A percentile compares a stretch with the other conserved stretches of the same genome.
phyloP scores from a whole-genome alignment of 371 early-diverging fungal species.

The Mortierella sp. region DNA sequence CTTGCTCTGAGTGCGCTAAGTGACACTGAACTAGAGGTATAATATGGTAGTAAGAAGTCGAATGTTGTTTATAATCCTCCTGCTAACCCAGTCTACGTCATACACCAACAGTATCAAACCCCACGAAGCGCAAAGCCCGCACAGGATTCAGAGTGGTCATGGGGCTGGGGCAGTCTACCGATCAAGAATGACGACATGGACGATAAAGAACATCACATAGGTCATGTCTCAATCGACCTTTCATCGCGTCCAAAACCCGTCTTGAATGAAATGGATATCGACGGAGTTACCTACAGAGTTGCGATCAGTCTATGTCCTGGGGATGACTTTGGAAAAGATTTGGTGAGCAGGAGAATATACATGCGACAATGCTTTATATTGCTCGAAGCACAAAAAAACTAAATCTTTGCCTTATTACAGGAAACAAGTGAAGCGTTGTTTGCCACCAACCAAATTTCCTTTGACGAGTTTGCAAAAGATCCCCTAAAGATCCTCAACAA shows the following conservation, averaged over 20 bases:
- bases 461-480: slow-evolving; percentile 72
- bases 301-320: slow-evolving; percentile 56
- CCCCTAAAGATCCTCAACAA: slow-evolving; percentile 74
- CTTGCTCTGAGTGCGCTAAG: slow-evolving; percentile 51
- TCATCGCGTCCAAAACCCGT: slow-evolving; percentile 24
- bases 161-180: slow-evolving; percentile 58
- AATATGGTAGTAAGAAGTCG: too few relatives aligned
- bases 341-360: slow-evolving; percentile 17
- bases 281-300: slow-evolving; percentile 35
- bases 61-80: not conserved
- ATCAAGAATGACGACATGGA: slow-evolving; percentile 52
- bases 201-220: slow-evolving; percentile 12
- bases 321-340: slow-evolving; percentile 54
- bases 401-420: not conserved
- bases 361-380: not conserved
- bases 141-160: slow-evolving; percentile 52
- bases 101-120: slow-evolving; percentile 28
- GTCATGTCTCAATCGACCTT: slow-evolving; percentile 24
- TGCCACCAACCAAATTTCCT: slow-evolving; percentile 66
- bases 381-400: too few relatives aligned
- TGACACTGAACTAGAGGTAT: slow-evolving; percentile 59
- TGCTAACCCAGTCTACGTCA: not conserved
- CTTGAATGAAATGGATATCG: slow-evolving; percentile 45
- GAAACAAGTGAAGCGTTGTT: slow-evolving; percentile 72
- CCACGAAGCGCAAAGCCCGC: slow-evolving; percentile 26